phyloP scores from a whole-genome alignment of 345 rosid species.

The Excoecaria cochinchinensis region DNA sequence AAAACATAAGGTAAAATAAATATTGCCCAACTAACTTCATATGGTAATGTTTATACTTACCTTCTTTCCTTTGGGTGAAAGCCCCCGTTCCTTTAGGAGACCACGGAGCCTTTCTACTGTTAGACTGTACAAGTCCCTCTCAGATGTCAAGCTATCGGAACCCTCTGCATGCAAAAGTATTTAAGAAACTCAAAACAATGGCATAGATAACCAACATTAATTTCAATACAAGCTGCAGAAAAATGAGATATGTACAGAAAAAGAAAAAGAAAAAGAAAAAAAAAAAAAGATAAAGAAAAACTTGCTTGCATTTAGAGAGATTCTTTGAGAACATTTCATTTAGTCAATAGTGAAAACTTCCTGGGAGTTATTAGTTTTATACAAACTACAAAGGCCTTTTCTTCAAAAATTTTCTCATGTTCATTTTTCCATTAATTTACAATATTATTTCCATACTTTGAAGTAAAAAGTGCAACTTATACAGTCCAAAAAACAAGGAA shows the following conservation, averaged over 20 bases:
- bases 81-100: slow-evolving; percentile 73
- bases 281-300: too few relatives aligned
- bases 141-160: slow-evolving; percentile 53
- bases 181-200: not conserved
- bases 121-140: slow-evolving; percentile 62
- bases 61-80: slow-evolving; percentile 81
- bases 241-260: not conserved
- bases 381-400: not conserved
- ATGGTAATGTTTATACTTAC: slow-evolving; percentile 34
- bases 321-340: not conserved
- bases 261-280: too few relatives aligned
- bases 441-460: not conserved
- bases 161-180: slow-evolving; percentile 46
- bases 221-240: not conserved
- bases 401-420: not conserved
- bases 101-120: slow-evolving; percentile 89
- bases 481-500: not conserved
- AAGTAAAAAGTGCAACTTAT: not conserved
- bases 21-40: not conserved
- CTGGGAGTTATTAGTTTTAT: not conserved
- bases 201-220: not conserved
- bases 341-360: not conserved
- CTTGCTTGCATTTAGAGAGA: not conserved
- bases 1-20: not conserved
- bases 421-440: not conserved